phyloP scores from a whole-genome alignment of 257 asterid genomes.

The Solanum etuberosum region DNA sequence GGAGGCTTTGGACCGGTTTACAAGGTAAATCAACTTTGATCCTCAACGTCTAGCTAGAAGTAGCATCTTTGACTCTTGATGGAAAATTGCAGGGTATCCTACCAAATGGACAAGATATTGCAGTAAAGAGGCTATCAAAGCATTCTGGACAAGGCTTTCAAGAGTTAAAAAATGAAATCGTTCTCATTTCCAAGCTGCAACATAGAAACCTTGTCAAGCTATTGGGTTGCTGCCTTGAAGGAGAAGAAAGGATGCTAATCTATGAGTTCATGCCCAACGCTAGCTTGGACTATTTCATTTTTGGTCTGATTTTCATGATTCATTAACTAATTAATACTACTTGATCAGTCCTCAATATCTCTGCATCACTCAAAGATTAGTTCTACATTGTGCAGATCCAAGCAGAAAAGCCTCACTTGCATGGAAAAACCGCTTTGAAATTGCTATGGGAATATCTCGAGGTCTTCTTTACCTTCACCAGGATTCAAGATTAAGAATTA shows the following conservation, averaged over 20 bases:
- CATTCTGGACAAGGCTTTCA: constrained; percentile 2
- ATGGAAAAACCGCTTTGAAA: constrained; percentile 8
- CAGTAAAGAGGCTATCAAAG: constrained; percentile 5
- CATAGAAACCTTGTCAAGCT: constrained; percentile 12
- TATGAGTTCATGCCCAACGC: constrained; percentile 9
- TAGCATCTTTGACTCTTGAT: not conserved
- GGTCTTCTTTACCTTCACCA: constrained; percentile 18
- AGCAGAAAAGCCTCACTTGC: not conserved
- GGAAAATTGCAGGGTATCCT: constrained; percentile 7
- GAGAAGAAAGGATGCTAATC: constrained; percentile 7
- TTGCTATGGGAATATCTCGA: constrained; percentile 4
- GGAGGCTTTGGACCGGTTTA: constrained; percentile 14
- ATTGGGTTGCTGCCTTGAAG: constrained; percentile 3
- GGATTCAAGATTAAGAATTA: constrained; percentile 11
- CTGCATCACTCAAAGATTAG: not conserved
- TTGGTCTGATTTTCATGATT: not conserved
- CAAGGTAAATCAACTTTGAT: constrained; percentile 1
- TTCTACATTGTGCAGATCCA: not conserved
- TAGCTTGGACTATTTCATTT: constrained; percentile 11
- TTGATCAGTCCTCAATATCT: not conserved
- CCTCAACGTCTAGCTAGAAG: not conserved
- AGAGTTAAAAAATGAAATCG: not conserved
- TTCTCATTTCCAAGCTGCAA: constrained; percentile 12
- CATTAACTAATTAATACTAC: not conserved
- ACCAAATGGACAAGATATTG: not conserved